Evolutionary conservation across 2,329 filamentous ascomycete species (phyloP).

Genomic region (Tolypocladium inflatum): DNA sequence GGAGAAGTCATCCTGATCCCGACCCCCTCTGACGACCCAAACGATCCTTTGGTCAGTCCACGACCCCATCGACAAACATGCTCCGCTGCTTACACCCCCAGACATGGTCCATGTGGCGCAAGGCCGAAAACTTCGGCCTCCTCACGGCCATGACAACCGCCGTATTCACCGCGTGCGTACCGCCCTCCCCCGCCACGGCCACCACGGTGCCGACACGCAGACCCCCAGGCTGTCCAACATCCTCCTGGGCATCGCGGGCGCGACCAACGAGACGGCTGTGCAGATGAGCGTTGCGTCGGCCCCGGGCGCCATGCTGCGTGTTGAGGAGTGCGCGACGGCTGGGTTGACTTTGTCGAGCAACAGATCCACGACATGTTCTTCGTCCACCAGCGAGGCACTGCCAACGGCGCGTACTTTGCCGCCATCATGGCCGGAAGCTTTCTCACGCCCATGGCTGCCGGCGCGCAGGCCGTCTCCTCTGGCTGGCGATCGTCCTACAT

Average conservation of each 20-base stretch:
- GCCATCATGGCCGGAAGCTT: conserved; percentile 19
- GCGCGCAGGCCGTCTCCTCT: conserved; percentile 9
- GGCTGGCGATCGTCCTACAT: conserved; percentile 18
- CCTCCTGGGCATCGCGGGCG: conserved; percentile 23
- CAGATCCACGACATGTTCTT: conserved; percentile 19
- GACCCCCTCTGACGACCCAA: too few relatives aligned
- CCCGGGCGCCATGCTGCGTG: too few relatives aligned
- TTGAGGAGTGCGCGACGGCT: not conserved
- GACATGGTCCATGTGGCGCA: conserved; percentile 13
- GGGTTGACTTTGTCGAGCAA: not conserved
- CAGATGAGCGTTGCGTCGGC: conserved; percentile 24
- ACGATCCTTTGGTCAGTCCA: too few relatives aligned
- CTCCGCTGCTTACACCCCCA: not conserved
- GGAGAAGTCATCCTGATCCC: too few relatives aligned
- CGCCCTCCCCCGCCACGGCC: too few relatives aligned
- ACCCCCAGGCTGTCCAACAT: conserved; percentile 5
- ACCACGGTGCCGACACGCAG: too few relatives aligned
- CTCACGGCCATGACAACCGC: conserved; percentile 9
- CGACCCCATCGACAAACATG: too few relatives aligned
- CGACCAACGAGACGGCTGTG: conserved; percentile 27
- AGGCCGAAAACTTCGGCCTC: conserved; percentile 9
- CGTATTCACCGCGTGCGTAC: conserved; percentile 10
- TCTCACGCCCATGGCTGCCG: conserved; percentile 20
- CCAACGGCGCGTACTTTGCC: conserved; percentile 20
- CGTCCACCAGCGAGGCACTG: conserved; percentile 19